A percentile compares a stretch with the other conserved stretches of the same genome.
Evolutionary conservation across 495 filamentous ascomycete species (phyloP).

Genomic region (Talaromyces liani): DNA sequence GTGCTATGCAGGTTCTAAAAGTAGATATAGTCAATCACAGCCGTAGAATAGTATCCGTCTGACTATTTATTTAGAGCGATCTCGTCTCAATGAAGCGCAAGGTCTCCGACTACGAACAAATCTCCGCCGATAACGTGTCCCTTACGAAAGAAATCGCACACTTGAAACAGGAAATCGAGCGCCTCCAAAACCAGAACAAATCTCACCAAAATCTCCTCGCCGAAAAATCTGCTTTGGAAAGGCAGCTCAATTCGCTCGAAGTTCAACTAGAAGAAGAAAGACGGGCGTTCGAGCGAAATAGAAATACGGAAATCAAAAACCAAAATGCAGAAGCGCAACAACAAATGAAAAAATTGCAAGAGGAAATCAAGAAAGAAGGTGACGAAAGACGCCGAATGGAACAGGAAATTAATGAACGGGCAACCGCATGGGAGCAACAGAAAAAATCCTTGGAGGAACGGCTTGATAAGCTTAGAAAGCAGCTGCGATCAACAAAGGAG

Average conservation of each 20-base stretch:
- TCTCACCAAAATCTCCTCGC: slow-evolving; percentile 58
- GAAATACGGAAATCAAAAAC: slow-evolving; percentile 39
- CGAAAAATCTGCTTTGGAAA: slow-evolving; percentile 69
- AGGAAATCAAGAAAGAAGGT: slow-evolving; percentile 38
- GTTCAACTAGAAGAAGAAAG: slow-evolving; percentile 76
- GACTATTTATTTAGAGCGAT: slow-evolving; percentile 48
- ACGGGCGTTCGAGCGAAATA: slow-evolving; percentile 52
- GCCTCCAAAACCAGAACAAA: slow-evolving; percentile 60
- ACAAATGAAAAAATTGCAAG: slow-evolving; percentile 33
- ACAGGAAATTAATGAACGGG: slow-evolving; percentile 21
- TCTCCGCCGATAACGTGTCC: slow-evolving; percentile 69
- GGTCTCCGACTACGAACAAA: slow-evolving; percentile 57
- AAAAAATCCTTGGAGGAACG: slow-evolving; percentile 56
- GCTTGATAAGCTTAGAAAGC: slow-evolving; percentile 57
- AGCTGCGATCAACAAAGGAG: slow-evolving; percentile 58
- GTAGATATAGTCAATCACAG: slow-evolving; percentile 31
- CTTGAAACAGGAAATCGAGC: slow-evolving; percentile 71
- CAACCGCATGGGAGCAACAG: slow-evolving; percentile 43
- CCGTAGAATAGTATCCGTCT: background rate
- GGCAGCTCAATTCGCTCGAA: slow-evolving; percentile 66
- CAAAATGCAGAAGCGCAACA: slow-evolving; percentile 38
- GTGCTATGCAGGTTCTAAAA: slow-evolving; percentile 61
- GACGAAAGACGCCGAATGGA: slow-evolving; percentile 29
- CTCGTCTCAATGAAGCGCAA: slow-evolving; percentile 53
- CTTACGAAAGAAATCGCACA: slow-evolving; percentile 63